phyloP scores from a whole-genome alignment of 2,329 filamentous ascomycete genomes.

The Geosmithia morbida region DNA sequence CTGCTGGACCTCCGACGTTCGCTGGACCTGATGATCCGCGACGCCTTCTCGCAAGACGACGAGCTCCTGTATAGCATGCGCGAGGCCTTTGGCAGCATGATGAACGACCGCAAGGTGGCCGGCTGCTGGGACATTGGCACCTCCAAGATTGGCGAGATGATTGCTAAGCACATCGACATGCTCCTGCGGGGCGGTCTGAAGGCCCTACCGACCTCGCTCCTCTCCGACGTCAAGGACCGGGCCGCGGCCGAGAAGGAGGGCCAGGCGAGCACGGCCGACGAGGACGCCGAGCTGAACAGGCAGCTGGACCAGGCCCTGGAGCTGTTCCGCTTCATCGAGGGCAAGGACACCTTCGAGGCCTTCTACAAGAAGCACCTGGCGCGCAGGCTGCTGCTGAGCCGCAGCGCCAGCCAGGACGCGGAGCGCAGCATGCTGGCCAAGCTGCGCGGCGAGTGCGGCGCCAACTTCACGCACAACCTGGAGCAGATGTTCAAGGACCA shows the following conservation, averaged over 20 bases:
- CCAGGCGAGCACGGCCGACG: slow-evolving; percentile 58
- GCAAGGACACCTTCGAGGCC: slow-evolving; percentile 94
- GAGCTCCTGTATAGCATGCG: slow-evolving; percentile 64
- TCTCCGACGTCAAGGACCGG: slow-evolving; percentile 45
- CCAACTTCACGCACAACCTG: slow-evolving; percentile 88
- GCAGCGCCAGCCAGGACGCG: slow-evolving; percentile 87
- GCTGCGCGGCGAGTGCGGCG: slow-evolving; percentile 84
- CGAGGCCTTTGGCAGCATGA: slow-evolving; percentile 77
- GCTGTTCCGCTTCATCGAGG: slow-evolving; percentile 91
- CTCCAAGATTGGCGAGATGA: slow-evolving; percentile 95
- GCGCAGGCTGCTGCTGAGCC: slow-evolving; percentile 73
- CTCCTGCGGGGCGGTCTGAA: slow-evolving; percentile 80
- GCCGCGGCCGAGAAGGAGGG: slow-evolving; percentile 44
- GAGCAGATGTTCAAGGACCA: slow-evolving; percentile 99
- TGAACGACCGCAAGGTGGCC: slow-evolving; percentile 72
- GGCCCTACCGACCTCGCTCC: slow-evolving; percentile 56
- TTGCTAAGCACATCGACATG: slow-evolving; percentile 90
- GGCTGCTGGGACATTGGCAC: slow-evolving; percentile 68
- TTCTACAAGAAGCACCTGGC: slow-evolving; percentile 99
- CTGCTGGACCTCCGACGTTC: slow-evolving; percentile 69
- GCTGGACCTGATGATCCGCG: slow-evolving; percentile 61
- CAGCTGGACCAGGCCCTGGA: slow-evolving; percentile 89
- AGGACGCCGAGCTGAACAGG: slow-evolving; percentile 81
- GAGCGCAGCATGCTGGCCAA: slow-evolving; percentile 92
- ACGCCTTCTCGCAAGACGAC: slow-evolving; percentile 66